Evolutionary conservation across 495 filamentous ascomycete species (phyloP).

Genomic region (Penicillium pulvis): DNA sequence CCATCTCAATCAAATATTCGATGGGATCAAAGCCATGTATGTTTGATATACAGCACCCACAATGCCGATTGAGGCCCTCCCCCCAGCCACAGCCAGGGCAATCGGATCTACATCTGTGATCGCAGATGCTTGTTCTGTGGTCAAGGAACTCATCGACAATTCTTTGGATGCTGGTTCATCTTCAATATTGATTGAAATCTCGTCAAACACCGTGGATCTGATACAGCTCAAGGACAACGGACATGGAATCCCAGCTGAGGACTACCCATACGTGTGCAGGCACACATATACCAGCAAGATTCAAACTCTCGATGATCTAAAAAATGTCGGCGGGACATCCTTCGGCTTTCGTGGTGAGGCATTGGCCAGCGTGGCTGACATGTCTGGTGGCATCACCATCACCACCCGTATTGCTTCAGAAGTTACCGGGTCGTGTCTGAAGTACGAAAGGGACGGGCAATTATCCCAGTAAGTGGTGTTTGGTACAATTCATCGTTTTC

Average conservation of each 20-base stretch:
- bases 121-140: constrained; percentile 68
- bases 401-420: constrained; percentile 74
- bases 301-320: constrained; percentile 69
- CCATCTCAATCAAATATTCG: not conserved
- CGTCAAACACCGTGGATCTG: constrained; percentile 73
- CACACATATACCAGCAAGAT: constrained; percentile 88
- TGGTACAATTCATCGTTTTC: not conserved
- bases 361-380: constrained; percentile 72
- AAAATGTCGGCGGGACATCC: constrained; percentile 60
- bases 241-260: constrained; percentile 70
- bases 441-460: constrained; percentile 54
- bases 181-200: constrained; percentile 71
- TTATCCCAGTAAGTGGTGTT: constrained; percentile 39
- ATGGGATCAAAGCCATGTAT: constrained; percentile 11
- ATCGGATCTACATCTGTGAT: constrained; percentile 76
- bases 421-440: constrained; percentile 57
- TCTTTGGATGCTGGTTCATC: constrained; percentile 81
- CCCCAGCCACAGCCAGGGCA: constrained; percentile 60
- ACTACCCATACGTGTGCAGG: constrained; percentile 68
- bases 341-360: constrained; percentile 91
- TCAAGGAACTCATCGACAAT: constrained; percentile 95
- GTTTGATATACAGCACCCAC: constrained; percentile 17
- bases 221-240: constrained; percentile 93
- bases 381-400: constrained; percentile 64
- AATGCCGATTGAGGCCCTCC: constrained; percentile 70